Evolutionary conservation across 495 filamentous ascomycete genomes (phyloP), one percentile per base, ranked within the genome.

Genomic region (Lichina pygmaea): DNA sequence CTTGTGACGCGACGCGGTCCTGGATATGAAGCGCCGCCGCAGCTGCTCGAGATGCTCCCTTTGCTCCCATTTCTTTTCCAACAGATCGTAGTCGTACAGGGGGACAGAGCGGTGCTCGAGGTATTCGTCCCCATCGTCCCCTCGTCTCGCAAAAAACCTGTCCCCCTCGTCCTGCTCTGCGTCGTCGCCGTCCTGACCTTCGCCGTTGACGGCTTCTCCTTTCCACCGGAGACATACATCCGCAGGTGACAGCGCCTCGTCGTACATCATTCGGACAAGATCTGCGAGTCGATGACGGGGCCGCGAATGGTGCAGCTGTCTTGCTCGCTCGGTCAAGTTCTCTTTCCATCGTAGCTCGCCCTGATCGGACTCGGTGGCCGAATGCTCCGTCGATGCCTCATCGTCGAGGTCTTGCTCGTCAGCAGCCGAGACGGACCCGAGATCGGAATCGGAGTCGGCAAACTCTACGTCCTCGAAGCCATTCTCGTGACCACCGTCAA

Each of bases 391-490:
- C 24, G 24, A 68, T 30, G 70, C 70, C 16, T 63, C 73, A 49
- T 77, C 73, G 30, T 84, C 73, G 3, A 77, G 50, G 13, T 70
- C 64, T 44, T 70, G 66, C 33, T 73, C 71, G 10, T 71, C 73
- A 5, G 65, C 76, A 3, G 69, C 71, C n/a, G 79, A 91, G 34
- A 93, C 60, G 11, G 89, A 94, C 10, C 89, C 89, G 4, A 95
- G 63, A 57, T 95, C 91, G 7, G 86, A 94, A 55, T 97, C 89
- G 53, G 80, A 89, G 53, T 95, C 86, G 1, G 86, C 86, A 58
- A 93, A 97, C n/a, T 71, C 78, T 50, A 93, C 48, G 44, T 75
- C 71, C 13, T 5, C 4, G 24, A 24, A 24, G 38, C 72, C 77
- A 34, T 75, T 73, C 10, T 65, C 61, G 7, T 55, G 62, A 8